Evolutionary conservation across 805 yeast species (phyloP), one percentile per base, ranked within the genome.

Genomic region (Debaryomyces castellii): DNA sequence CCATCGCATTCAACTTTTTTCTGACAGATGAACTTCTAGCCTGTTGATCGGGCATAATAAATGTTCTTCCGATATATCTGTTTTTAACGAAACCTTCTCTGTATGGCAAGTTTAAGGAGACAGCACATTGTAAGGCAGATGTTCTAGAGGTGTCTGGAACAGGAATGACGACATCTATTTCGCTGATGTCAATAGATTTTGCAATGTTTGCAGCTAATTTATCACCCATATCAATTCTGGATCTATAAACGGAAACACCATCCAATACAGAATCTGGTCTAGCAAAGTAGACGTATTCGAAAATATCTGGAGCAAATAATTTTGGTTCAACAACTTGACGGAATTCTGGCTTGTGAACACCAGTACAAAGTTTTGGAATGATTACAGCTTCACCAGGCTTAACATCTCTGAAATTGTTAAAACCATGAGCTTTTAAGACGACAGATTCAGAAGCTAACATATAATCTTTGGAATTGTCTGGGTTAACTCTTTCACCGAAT

Each of bases 71-170:
- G 48, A 94, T 96, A 62, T 94, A 94, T 58, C 97, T 80, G 73
- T 94, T 94, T 67, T 94, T 94, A 51, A 94, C 95, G 63, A 94
- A 94, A 21, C 97, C 99, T 71, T 94, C 99, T 62, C 99, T 81
- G 70, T 89, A 94, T 16, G 96, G 95, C 16, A 89, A 63, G 39
- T 82, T 79, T 51, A 94, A 75, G 40, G 82, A 74, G 30, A 87
- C 91, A 1, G 98, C 92, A 67, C 96, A 86, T 62, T 94, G 94
- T 49, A 91, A 69, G 1, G 98, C 98, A 18, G 96, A 85, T 36
- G 95, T 91, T 67, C 98, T 81, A n/a, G 98, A 85, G 6, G 99
- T 94, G 65, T 94, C 99, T 9, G 99, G 99, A 11, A 94, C 99
- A 2, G 99, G 97, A 47, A 94, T 89, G 32, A 94, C 96, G 39